A percentile compares a stretch with the other conserved stretches of the same genome.
Evolutionary conservation across 768 basidiomycete genomes (phyloP).

Genomic region (Trametes coccinea): DNA sequence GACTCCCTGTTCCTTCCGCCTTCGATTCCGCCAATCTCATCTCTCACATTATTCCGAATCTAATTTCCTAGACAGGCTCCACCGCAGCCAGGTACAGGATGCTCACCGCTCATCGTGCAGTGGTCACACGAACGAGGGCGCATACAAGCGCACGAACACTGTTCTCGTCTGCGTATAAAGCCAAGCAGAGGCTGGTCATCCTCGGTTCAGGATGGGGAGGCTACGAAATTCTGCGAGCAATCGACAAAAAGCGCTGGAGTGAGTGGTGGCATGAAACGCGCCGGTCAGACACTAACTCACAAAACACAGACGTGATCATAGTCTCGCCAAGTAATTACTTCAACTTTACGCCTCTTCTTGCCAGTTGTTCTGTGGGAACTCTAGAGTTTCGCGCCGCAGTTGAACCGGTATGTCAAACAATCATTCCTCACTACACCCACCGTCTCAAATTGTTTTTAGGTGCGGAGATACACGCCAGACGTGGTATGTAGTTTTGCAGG

Average conservation of each 20-base stretch:
- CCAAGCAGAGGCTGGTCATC: constrained; percentile 55
- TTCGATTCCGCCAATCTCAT: not conserved
- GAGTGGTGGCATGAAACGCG: constrained; percentile 21
- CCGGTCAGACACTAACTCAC: not conserved
- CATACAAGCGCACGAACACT: constrained; percentile 16
- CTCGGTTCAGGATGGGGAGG: constrained; percentile 82
- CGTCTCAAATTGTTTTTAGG: constrained; percentile 11
- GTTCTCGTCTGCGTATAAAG: constrained; percentile 22
- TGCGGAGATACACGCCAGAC: constrained; percentile 30
- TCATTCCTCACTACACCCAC: too few relatives aligned
- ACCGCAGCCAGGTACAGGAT: not conserved
- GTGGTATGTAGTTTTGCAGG: constrained; percentile 21
- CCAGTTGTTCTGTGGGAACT: constrained; percentile 77
- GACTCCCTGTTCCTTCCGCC: not conserved
- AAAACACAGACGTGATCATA: constrained; percentile 56
- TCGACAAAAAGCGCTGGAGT: constrained; percentile 78
- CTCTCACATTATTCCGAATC: not conserved
- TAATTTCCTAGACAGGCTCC: not conserved
- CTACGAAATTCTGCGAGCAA: constrained; percentile 62
- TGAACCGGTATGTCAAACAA: constrained; percentile 60
- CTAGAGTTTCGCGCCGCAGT: constrained; percentile 80
- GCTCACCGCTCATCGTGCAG: not conserved
- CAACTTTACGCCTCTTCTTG: constrained; percentile 68
- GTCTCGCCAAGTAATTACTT: constrained; percentile 69
- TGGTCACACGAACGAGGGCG: not conserved